Evolutionary conservation across 257 asterid genomes (phyloP).

Genomic region (Fraxinus anomala): DNA sequence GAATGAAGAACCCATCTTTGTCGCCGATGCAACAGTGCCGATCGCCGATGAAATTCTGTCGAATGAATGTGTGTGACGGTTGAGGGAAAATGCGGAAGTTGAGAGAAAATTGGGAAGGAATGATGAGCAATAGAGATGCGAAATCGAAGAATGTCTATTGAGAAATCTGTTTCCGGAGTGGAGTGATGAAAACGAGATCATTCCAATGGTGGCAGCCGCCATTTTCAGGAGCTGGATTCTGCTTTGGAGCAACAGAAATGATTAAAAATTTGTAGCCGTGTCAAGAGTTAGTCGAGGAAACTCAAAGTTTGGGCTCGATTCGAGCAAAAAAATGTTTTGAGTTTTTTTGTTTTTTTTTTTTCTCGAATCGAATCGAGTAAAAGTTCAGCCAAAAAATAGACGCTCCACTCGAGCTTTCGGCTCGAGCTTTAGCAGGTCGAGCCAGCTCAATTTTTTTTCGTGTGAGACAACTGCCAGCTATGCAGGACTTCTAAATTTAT

Average conservation of each 20-base stretch:
- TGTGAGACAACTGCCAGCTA: too few relatives aligned
- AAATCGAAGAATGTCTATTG: conserved; percentile 26
- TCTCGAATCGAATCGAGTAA: too few relatives aligned
- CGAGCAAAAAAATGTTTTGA: too few relatives aligned
- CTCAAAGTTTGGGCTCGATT: too few relatives aligned
- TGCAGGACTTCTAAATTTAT: too few relatives aligned
- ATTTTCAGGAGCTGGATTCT: conserved; percentile 5
- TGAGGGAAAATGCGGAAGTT: conserved; percentile 15
- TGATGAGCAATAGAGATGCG: conserved; percentile 1
- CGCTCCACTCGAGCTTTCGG: too few relatives aligned
- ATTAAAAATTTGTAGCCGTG: too few relatives aligned
- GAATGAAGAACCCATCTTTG: conserved; percentile 42
- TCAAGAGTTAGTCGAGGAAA: too few relatives aligned
- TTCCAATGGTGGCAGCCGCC: conserved; percentile 32
- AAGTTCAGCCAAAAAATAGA: too few relatives aligned
- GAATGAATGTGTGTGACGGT: conserved; percentile 13
- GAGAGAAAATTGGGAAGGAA: conserved; percentile 23
- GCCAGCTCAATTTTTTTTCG: too few relatives aligned
- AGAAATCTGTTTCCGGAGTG: conserved; percentile 7
- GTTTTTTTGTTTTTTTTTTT: too few relatives aligned
- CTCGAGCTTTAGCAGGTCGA: too few relatives aligned
- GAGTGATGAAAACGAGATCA: conserved; percentile 36
- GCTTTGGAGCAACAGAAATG: background rate
- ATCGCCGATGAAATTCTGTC: conserved; percentile 22
- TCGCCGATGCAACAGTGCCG: conserved; percentile 33